These are phyloP conservation scores for Fusarium proliferatum DNA, from an alignment of 2,329 filamentous ascomycete genomes.

Conservation along the genomic window DNA sequence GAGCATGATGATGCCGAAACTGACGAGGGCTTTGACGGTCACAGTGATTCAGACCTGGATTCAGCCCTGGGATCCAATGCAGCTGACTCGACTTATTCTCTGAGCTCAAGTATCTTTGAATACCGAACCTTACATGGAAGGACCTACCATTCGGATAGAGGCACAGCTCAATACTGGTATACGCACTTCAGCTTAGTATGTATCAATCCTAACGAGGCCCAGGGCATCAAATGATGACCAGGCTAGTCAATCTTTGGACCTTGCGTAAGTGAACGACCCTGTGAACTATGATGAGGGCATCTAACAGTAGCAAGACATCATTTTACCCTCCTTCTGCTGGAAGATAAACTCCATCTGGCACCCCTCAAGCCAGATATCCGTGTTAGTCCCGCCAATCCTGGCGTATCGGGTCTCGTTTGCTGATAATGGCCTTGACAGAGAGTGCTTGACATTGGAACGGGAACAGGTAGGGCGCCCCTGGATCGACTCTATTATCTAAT, in stretches of 20 bases:
- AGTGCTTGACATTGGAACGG: slow-evolving; percentile 11
- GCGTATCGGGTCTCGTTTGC: rapidly evolving
- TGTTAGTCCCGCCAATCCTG: not conserved
- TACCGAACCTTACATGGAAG: slow-evolving; percentile 11
- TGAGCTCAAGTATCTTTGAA: slow-evolving; percentile 9
- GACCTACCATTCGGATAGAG: slow-evolving; percentile 15
- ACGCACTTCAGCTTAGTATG: rapidly evolving
- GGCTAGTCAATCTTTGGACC: slow-evolving; percentile 8
- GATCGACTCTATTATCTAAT: rapidly evolving
- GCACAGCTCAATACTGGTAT: slow-evolving; percentile 9
- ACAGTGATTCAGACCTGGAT: not conserved
- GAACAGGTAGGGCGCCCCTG: not conserved
- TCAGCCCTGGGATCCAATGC: slow-evolving; percentile 11
- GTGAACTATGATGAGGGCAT: rapidly evolving
- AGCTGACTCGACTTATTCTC: slow-evolving; percentile 8
- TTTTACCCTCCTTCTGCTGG: not conserved
- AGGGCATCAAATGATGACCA: slow-evolving; percentile 16
- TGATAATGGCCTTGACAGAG: not conserved
- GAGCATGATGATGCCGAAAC: not conserved
- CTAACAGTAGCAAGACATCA: not conserved
- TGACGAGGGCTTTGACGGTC: not conserved
- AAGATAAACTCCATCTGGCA: slow-evolving; percentile 3
- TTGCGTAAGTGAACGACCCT: not conserved
- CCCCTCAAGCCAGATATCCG: not conserved
- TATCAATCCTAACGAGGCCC: rapidly evolving